phyloP scores from a whole-genome alignment of 768 basidiomycete genomes.

The Rhizopogon vesiculosus region DNA sequence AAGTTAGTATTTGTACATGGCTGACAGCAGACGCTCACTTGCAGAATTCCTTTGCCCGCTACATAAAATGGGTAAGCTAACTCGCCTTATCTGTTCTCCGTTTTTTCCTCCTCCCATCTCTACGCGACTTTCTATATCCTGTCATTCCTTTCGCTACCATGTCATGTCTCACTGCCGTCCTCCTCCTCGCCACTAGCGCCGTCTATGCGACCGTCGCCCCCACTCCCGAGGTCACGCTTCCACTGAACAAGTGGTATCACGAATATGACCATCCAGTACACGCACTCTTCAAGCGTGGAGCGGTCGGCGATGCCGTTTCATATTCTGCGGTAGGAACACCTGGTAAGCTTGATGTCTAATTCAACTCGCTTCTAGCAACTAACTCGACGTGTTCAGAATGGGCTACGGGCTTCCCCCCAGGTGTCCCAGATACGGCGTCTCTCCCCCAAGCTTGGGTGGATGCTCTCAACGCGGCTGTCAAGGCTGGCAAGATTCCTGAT shows the following conservation, averaged over 20 bases:
- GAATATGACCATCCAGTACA: slow-evolving; percentile 53
- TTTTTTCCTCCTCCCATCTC: slow-evolving; percentile 34
- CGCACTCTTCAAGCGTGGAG: slow-evolving; percentile 55
- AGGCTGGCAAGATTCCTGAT: slow-evolving; percentile 69
- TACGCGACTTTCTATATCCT: slow-evolving; percentile 25
- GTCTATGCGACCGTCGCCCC: slow-evolving; percentile 16
- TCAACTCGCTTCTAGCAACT: not conserved
- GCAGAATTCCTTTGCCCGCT: slow-evolving; percentile 9
- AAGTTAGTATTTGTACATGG: slow-evolving; percentile 10
- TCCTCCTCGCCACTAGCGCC: slow-evolving; percentile 20
- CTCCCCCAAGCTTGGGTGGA: slow-evolving; percentile 70
- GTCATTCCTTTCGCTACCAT: slow-evolving; percentile 13
- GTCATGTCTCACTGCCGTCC: slow-evolving; percentile 19
- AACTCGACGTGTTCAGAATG: slow-evolving; percentile 40
- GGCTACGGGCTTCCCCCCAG: slow-evolving; percentile 53
- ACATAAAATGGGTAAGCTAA: slow-evolving; percentile 22
- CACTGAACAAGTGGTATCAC: slow-evolving; percentile 56
- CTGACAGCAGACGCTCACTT: slow-evolving; percentile 19
- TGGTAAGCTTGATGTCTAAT: slow-evolving; percentile 32
- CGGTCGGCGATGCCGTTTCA: slow-evolving; percentile 35
- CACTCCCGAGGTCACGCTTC: slow-evolving; percentile 11
- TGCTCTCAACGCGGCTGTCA: slow-evolving; percentile 62
- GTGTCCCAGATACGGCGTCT: slow-evolving; percentile 40
- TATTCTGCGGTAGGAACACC: slow-evolving; percentile 59
- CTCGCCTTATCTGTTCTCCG: slow-evolving; percentile 7